Evolutionary conservation across 1,139 yeast genomes (phyloP), one percentile per base, ranked within the genome.

Genomic region (Yamadazyma atmosphaerica): DNA sequence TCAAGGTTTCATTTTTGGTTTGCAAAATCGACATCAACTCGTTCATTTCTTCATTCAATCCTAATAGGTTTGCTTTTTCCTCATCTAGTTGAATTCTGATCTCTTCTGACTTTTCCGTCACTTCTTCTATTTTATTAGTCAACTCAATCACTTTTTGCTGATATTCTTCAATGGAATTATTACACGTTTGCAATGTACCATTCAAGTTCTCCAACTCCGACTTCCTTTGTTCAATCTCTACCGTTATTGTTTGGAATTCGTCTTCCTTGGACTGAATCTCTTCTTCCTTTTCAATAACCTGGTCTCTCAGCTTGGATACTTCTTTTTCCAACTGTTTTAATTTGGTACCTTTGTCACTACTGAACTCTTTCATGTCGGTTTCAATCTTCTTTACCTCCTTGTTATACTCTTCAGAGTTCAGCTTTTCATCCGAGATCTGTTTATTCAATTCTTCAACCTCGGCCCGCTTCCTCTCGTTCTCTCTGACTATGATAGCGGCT

Each of bases 281-380:
- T 4, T 55, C 53, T 39, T 77, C 81, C 38, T 77, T 67, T 1
- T 63, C 46, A 2, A 49, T 48, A 0, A 83, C 60, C 21, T 61
- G 55, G 11, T 54, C 47, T 14, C 72, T 62, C 34, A 83, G 56
- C 4, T 45, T 34, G 2, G 56, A 54, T 10, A 85, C 68, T 47
- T 86, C 90, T 18, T 58, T 51, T 51, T 81, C 79, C 39, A 94
- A 65, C 48, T 85, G 79, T 39, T 79, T 78, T 42, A 94, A 70
- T 58, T 92, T 94, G 1, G 83, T 77, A 1, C 90, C 88, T 50
- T 89, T 90, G 58, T 94, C 86, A 39, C 68, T 71, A 44, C 78
- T 79, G 58, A 90, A 90, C 50, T 94, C 98, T 37, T 72, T 69
- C 69, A 89, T 86, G 58, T 94, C 98, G 24, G 68, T 74, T 54